Percentiles rank a stretch among this genome's conserved stretches.
These are phyloP conservation scores for Hypoxylon subgilvum DNA, from an alignment of 495 filamentous ascomycete species.

Conservation along the genomic window DNA sequence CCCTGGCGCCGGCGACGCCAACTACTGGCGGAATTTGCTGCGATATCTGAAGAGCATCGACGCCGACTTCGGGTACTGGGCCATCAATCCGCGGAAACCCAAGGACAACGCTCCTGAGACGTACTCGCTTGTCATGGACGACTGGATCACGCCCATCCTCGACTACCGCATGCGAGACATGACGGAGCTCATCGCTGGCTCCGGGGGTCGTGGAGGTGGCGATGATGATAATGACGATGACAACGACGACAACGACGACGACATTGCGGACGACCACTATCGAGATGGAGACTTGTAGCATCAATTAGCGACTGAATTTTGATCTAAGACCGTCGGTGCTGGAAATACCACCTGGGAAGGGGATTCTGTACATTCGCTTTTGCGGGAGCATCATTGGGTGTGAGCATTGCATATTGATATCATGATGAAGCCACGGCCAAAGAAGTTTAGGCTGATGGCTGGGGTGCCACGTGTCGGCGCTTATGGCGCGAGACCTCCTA, in stretches of 20 bases:
- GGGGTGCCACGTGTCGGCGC: background rate
- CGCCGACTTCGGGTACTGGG: constrained; percentile 69
- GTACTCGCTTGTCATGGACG: constrained; percentile 62
- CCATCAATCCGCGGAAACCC: constrained; percentile 65
- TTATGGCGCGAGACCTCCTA: background rate
- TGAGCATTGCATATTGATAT: background rate
- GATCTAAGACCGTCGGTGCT: background rate
- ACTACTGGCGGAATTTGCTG: constrained; percentile 66
- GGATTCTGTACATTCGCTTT: background rate
- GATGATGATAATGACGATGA: background rate
- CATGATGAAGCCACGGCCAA: background rate
- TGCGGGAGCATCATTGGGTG: background rate
- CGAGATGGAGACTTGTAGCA: background rate
- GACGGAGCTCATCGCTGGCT: constrained; percentile 53
- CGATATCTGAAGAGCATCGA: constrained; percentile 59
- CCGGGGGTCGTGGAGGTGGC: constrained; percentile 1
- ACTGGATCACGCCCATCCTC: constrained; percentile 61
- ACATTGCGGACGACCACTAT: background rate
- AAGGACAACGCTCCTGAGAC: constrained; percentile 57
- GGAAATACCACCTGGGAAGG: constrained; percentile 27
- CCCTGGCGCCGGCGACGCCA: constrained; percentile 56
- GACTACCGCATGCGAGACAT: constrained; percentile 65
- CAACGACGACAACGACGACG: background rate
- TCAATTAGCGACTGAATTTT: background rate
- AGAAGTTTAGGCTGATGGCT: background rate